Evolutionary conservation across 768 basidiomycete genomes (phyloP).

Genomic region (Podaxis sp.): DNA sequence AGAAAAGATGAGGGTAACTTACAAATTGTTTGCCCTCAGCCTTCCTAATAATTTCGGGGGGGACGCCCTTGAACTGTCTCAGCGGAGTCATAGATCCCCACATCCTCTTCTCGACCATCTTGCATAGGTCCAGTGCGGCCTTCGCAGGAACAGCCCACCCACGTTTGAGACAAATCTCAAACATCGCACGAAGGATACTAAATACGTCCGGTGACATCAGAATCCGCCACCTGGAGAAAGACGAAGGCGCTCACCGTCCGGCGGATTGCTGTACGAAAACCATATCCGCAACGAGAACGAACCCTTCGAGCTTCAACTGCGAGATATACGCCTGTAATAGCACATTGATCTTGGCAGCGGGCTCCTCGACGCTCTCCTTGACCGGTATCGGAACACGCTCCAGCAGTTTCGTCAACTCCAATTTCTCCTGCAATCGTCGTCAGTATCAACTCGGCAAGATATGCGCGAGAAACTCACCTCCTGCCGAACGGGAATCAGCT

Average conservation of each 20-base stretch:
- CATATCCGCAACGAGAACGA: constrained; percentile 88
- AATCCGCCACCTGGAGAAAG: not conserved
- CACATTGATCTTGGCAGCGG: no score
- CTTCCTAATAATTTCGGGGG: constrained; percentile 79
- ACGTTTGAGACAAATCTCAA: constrained; percentile 95
- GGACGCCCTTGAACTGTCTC: constrained; percentile 92
- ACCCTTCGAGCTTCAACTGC: constrained; percentile 82
- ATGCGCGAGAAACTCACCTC: constrained; percentile 7
- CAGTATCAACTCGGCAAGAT: constrained; percentile 28
- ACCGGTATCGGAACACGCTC: constrained; percentile 97
- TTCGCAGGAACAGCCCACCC: constrained; percentile 96
- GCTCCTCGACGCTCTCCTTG: constrained; percentile 58
- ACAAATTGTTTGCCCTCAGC: constrained; percentile 98
- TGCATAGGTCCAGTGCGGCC: constrained; percentile 90
- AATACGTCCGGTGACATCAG: not conserved
- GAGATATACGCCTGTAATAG: constrained; percentile 96
- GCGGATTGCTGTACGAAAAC: constrained; percentile 98
- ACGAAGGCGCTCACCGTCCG: constrained; percentile 57
- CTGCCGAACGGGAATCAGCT: constrained; percentile 40
- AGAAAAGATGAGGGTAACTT: constrained; percentile 26
- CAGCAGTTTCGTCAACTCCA: constrained; percentile 85
- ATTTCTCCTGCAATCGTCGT: constrained; percentile 89
- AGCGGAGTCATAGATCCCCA: constrained; percentile 98
- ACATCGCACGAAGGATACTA: constrained; percentile 92
- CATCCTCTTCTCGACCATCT: constrained; percentile 93